A percentile compares a stretch with the other conserved stretches of the same genome.
Evolutionary conservation across 1,284 basidiomycete species (phyloP).

Genomic region (Austroboletus novae-zelandiae): DNA sequence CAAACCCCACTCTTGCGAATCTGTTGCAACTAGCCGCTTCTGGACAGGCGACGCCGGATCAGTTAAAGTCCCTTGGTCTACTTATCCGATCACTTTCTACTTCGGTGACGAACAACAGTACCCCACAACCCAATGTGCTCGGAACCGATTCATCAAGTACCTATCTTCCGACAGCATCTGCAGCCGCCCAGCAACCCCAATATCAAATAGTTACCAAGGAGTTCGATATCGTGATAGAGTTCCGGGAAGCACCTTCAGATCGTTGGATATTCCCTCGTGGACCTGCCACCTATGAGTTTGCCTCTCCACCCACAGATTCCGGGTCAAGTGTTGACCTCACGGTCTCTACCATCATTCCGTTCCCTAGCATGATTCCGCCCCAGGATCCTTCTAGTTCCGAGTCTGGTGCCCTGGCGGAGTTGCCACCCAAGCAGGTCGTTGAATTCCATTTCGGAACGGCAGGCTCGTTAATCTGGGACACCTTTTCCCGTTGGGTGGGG

Average conservation of each 20-base stretch:
- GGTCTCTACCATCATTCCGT: constrained; percentile 40
- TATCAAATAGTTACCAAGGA: constrained; percentile 39
- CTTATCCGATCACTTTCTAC: constrained; percentile 57
- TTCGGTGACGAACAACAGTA: constrained; percentile 15
- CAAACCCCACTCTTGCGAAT: constrained; percentile 62
- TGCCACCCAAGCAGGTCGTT: constrained; percentile 35
- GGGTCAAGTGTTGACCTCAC: constrained; percentile 35
- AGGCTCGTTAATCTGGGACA: constrained; percentile 49
- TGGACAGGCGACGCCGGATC: constrained; percentile 56
- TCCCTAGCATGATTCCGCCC: constrained; percentile 20
- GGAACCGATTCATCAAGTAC: constrained; percentile 13
- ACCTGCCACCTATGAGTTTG: constrained; percentile 45
- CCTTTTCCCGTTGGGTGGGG: constrained; percentile 57
- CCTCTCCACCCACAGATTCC: constrained; percentile 14
- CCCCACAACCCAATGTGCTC: constrained; percentile 8
- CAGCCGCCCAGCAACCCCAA: constrained; percentile 16
- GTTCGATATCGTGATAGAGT: constrained; percentile 70
- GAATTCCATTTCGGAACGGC: constrained; percentile 48
- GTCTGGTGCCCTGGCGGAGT: constrained; percentile 7
- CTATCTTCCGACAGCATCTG: constrained; percentile 11
- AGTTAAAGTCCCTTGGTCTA: constrained; percentile 61
- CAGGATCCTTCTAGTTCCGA: constrained; percentile 15
- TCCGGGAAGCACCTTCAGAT: constrained; percentile 57
- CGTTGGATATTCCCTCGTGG: constrained; percentile 65
- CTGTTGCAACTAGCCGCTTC: constrained; percentile 59